Evolutionary conservation across 495 filamentous ascomycete species (phyloP).

Genomic region (Aspergillus incahuasiensis): DNA sequence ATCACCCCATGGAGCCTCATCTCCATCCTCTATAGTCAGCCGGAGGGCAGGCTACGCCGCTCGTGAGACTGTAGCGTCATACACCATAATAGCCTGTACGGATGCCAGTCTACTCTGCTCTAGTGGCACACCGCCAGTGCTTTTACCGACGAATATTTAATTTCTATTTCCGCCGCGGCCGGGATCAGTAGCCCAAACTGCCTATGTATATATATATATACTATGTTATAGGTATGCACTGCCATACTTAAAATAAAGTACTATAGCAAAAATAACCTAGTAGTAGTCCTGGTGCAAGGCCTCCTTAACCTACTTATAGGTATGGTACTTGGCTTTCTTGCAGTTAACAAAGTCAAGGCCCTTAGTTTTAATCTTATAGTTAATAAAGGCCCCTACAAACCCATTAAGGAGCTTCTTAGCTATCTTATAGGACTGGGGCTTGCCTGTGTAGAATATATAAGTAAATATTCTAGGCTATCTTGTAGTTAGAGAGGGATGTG

Average conservation of each 20-base stretch:
- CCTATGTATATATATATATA: background rate
- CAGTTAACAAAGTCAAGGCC: slow-evolving; percentile 63
- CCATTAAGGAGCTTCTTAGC: slow-evolving; percentile 71
- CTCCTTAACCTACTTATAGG: slow-evolving; percentile 51
- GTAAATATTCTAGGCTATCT: too few relatives aligned
- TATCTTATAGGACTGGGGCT: slow-evolving; percentile 55
- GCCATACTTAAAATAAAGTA: background rate
- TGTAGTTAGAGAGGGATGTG: background rate
- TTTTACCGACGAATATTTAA: too few relatives aligned
- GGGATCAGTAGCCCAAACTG: too few relatives aligned
- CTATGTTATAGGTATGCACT: background rate
- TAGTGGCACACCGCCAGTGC: too few relatives aligned
- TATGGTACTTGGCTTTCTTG: slow-evolving; percentile 62
- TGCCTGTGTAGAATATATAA: slow-evolving; percentile 40
- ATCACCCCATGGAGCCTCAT: too few relatives aligned
- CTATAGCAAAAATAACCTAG: too few relatives aligned
- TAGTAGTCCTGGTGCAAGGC: slow-evolving; percentile 37
- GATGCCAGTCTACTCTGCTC: too few relatives aligned
- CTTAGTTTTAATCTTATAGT: slow-evolving; percentile 68
- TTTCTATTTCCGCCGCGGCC: too few relatives aligned
- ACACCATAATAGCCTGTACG: too few relatives aligned
- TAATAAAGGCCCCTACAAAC: slow-evolving; percentile 64
- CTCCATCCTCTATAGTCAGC: too few relatives aligned
- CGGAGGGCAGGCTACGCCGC: too few relatives aligned
- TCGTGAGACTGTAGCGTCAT: too few relatives aligned